phyloP scores from a whole-genome alignment of 2,329 filamentous ascomycete species.

The Stagonosporopsis chrysanthemi region DNA sequence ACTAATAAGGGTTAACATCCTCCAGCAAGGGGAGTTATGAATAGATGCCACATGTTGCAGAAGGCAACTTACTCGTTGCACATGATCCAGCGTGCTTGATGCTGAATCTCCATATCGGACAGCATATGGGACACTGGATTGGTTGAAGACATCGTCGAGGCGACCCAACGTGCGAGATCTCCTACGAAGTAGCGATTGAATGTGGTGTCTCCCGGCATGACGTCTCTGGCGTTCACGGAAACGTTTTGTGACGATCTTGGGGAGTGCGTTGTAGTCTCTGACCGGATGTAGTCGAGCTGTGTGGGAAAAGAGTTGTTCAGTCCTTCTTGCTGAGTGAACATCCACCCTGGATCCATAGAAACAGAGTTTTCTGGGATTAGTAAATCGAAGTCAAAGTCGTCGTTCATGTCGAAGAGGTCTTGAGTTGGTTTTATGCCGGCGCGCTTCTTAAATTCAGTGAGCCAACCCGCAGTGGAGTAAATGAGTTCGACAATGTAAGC shows the following conservation, averaged over 20 bases:
- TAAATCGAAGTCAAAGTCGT: too few relatives aligned
- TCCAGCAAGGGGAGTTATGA: too few relatives aligned
- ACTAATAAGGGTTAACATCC: conserved; percentile 4
- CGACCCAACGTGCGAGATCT: conserved; percentile 32
- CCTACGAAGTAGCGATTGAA: conserved; percentile 21
- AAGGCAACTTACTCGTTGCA: conserved; percentile 16
- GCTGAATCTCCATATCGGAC: conserved; percentile 44
- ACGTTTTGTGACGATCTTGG: too few relatives aligned
- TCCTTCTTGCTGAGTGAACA: too few relatives aligned
- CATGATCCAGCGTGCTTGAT: conserved; percentile 43
- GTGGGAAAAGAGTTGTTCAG: background rate
- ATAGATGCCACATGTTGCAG: too few relatives aligned
- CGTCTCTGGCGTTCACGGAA: background rate
- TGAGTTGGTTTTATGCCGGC: background rate
- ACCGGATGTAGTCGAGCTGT: too few relatives aligned
- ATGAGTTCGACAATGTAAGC: conserved; percentile 27
- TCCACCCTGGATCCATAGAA: too few relatives aligned
- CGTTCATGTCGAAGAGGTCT: too few relatives aligned
- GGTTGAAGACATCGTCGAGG: conserved; percentile 30
- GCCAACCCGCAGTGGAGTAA: background rate
- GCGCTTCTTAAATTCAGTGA: background rate
- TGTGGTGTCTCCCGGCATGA: conserved; percentile 3
- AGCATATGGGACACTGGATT: conserved; percentile 26
- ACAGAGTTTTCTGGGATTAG: too few relatives aligned
- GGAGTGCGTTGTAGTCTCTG: too few relatives aligned